phyloP scores from a whole-genome alignment of 306 rosid species.

The Herpetospermum pedunculosum region DNA sequence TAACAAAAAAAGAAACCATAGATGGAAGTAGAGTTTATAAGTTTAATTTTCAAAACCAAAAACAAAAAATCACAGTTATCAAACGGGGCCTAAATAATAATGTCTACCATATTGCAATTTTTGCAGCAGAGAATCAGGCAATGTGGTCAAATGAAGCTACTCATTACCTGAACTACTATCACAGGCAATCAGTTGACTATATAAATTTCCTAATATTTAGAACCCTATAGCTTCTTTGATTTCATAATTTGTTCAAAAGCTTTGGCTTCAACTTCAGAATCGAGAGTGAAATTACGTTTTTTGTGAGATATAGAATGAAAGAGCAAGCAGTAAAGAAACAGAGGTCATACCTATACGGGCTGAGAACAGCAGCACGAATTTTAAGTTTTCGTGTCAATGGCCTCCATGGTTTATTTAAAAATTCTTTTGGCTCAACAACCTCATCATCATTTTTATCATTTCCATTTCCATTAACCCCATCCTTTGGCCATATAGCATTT shows the following conservation, averaged over 20 bases:
- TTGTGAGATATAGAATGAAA: background rate
- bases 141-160: background rate
- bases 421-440: constrained; percentile 42
- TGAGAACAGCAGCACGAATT: constrained; percentile 83
- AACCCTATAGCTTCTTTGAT: background rate
- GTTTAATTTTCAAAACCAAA: too few relatives aligned
- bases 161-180: background rate
- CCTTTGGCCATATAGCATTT: constrained; percentile 96
- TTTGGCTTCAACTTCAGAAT: background rate
- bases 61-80: too few relatives aligned
- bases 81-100: too few relatives aligned
- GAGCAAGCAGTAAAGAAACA: background rate
- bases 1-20: too few relatives aligned
- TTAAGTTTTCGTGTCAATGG: constrained; percentile 81
- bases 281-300: background rate
- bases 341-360: constrained; percentile 66
- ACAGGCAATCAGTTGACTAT: background rate
- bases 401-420: constrained; percentile 74
- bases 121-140: background rate
- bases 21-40: too few relatives aligned
- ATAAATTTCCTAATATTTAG: background rate
- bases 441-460: constrained; percentile 33
- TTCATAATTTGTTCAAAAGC: background rate
- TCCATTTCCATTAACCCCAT: constrained; percentile 55
- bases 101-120: background rate